Percentiles rank a stretch among this genome's conserved stretches.
Evolutionary conservation across 208 protist genomes (phyloP).

Genomic region (Crithidia fasciculata): DNA sequence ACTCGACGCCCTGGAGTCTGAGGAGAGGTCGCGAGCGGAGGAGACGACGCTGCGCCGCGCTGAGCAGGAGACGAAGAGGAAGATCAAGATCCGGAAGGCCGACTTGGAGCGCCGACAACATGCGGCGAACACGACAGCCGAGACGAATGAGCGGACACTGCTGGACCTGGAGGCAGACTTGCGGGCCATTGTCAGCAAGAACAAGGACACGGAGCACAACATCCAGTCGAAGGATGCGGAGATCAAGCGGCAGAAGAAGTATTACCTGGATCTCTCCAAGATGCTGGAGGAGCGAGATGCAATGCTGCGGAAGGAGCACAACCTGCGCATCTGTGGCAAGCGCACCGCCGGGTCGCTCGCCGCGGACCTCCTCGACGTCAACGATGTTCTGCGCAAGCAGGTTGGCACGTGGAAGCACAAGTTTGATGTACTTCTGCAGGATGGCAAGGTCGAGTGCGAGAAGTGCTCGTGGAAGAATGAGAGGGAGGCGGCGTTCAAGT

Average conservation of each 20-base stretch:
- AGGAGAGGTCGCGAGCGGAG: conserved; percentile 45
- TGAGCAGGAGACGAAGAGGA: conserved; percentile 32
- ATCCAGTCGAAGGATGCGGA: conserved; percentile 57
- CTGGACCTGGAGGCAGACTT: conserved; percentile 61
- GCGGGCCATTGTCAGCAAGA: conserved; percentile 45
- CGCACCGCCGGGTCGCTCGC: conserved; percentile 67
- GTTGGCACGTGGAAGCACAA: conserved; percentile 56
- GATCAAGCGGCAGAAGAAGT: conserved; percentile 53
- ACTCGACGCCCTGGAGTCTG: conserved; percentile 47
- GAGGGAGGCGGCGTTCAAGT: conserved; percentile 43
- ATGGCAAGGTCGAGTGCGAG: conserved; percentile 81
- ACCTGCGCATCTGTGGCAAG: conserved; percentile 61
- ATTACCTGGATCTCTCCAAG: conserved; percentile 69
- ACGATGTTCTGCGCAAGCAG: conserved; percentile 60
- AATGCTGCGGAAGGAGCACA: conserved; percentile 66
- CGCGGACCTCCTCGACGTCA: conserved; percentile 63
- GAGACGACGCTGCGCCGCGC: conserved; percentile 47
- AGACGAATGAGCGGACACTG: conserved; percentile 58
- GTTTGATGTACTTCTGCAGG: conserved; percentile 56
- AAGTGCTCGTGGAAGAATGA: conserved; percentile 67
- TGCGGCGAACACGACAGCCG: conserved; percentile 34
- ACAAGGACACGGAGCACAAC: conserved; percentile 52
- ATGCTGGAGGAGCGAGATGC: conserved; percentile 67
- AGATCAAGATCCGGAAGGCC: conserved; percentile 44
- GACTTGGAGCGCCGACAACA: conserved; percentile 47